Base-by-base conservation (phyloP, 2,329 filamentous ascomycete genomes). In the Diaporthe eres region DNA sequence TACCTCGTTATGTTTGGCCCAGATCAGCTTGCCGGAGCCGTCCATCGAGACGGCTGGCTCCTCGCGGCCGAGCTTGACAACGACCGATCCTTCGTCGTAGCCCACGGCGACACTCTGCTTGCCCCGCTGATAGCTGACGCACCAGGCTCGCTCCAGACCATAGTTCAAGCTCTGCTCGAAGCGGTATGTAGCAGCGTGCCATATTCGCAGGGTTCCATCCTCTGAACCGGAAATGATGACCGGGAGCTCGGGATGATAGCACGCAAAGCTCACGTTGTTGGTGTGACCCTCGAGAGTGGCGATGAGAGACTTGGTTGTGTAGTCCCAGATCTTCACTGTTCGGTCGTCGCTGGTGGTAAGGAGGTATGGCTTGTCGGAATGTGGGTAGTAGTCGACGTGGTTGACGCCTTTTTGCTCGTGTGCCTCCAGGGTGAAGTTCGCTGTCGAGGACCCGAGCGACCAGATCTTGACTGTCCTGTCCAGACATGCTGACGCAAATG, bases 41-140 rank as follows among this genome's bases (percentile, higher is more conserved):
- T 99, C 97, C 97, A 99, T 99, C 17, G 95, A 98, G 25, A 98
- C 96, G 42, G 97, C 97, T 2, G 97, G 97, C 86, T 98, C 96
- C 85, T 99, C 97, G 77, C 97, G 92, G 79, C 97, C 97, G 89
- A 99, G 96, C 86, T 98, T 98, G 75, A 99, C 94, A 60, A 99
- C 97, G 4, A 99, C 96, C 5, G 96, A 96, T 84, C 97, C 97
- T 85, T 99, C 97, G 78, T 99, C 97, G 83, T 98, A 99, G 84
- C 97, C 97, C 80, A 98, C 94, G 9, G 96, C 97, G 79, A 99
- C 92, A 22, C 96, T 95, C 84, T 98, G 97, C 87, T 95, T 95
- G 79, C 96, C 96, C 83, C 95, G 94, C 84, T 99, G 97, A 82
- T 97, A 98, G 37, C 95, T 93, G 61, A 98, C 95, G 90, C 97